phyloP scores from a whole-genome alignment of 1,139 yeast genomes.

The Scheffersomyces titani region DNA sequence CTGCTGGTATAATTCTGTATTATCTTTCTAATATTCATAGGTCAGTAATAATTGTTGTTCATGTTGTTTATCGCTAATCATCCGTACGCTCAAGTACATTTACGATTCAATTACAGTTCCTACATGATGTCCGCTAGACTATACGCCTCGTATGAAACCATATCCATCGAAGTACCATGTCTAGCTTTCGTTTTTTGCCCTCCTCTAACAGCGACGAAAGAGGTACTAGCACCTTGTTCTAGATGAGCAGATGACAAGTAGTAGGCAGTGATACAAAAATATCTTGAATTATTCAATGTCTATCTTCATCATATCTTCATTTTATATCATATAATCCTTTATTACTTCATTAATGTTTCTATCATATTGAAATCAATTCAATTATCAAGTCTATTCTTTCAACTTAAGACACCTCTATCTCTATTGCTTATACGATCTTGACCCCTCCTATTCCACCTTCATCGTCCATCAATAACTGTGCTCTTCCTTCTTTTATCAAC shows the following conservation, averaged over 20 bases:
- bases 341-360: neutral
- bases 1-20: no score
- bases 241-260: neutral
- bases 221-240: neutral
- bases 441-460: conserved; percentile 65
- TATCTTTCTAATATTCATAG: no score
- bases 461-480: conserved; percentile 63
- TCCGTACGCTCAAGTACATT: neutral
- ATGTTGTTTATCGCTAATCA: neutral
- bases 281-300: neutral
- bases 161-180: conserved; percentile 9
- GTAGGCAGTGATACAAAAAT: neutral
- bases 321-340: neutral
- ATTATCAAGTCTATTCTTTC: neutral
- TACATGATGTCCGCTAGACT: conserved; percentile 22
- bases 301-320: neutral
- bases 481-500: conserved; percentile 67
- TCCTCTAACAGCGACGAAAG: conserved; percentile 1
- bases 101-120: neutral
- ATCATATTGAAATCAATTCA: neutral
- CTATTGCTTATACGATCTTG: conserved; percentile 46
- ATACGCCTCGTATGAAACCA: conserved; percentile 24
- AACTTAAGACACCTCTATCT: neutral
- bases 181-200: neutral
- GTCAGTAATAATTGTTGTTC: no score